Evolutionary conservation across 371 early-diverging fungal genomes (phyloP).

Genomic region (Lichtheimia ornata): DNA sequence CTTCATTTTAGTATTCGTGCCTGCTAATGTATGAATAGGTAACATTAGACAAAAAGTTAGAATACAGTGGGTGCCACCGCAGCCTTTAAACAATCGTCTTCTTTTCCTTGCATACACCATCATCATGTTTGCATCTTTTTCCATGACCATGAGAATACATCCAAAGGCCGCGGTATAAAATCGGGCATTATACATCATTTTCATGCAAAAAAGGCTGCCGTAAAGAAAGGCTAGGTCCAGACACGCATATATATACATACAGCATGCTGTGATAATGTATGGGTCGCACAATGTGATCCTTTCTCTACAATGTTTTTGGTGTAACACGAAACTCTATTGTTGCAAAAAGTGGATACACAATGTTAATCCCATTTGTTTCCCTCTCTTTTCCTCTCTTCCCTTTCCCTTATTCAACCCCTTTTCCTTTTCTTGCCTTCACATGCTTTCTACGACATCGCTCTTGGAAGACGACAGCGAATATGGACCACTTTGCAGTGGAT

Average conservation of each 20-base stretch:
- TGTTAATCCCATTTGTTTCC: conserved; percentile 8
- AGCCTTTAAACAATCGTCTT: too few species aligned
- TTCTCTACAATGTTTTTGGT: neutral
- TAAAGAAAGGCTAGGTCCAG: neutral
- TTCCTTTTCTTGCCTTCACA: conserved; percentile 7
- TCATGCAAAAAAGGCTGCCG: neutral
- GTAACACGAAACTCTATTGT: conserved; percentile 3
- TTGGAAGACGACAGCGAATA: conserved; percentile 10
- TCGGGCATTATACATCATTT: neutral
- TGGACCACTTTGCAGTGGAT: conserved; percentile 67
- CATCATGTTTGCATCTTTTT: neutral
- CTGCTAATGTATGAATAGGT: conserved; percentile 1
- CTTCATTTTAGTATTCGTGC: neutral
- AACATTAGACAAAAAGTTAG: conserved; percentile 1
- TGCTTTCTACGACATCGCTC: conserved; percentile 14
- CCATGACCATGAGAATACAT: neutral
- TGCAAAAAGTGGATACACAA: conserved; percentile 3
- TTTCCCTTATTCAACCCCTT: conserved; percentile 1
- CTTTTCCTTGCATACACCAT: neutral
- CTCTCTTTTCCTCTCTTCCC: conserved; percentile 5
- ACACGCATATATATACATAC: conserved; percentile 1
- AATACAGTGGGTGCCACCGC: neutral
- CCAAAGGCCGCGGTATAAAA: neutral
- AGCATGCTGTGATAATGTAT: neutral
- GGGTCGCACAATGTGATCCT: conserved; percentile 1